Percentiles rank a stretch among this genome's conserved stretches.
Evolutionary conservation across 805 yeast species (phyloP).

Genomic region (Zygoascus tannicola): DNA sequence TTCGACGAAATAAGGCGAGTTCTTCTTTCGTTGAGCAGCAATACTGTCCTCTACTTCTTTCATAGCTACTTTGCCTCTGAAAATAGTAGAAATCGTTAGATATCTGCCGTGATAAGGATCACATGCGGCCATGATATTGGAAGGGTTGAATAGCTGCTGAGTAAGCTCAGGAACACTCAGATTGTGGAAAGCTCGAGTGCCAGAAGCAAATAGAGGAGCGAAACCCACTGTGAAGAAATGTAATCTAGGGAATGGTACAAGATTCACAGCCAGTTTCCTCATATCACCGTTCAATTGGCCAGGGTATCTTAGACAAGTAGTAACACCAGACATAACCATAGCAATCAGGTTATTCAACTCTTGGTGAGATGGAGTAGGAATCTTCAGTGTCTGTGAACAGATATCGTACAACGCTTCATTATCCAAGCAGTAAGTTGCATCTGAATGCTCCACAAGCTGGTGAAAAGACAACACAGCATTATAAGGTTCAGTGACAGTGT

Average conservation of each 20-base stretch:
- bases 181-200: constrained; percentile 76
- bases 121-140: constrained; percentile 93
- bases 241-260: constrained; percentile 93
- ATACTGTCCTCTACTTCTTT: constrained; percentile 94
- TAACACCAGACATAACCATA: constrained; percentile 91
- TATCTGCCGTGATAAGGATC: constrained; percentile 90
- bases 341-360: constrained; percentile 82
- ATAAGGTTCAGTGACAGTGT: constrained; percentile 92
- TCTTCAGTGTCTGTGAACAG: constrained; percentile 75
- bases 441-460: constrained; percentile 84
- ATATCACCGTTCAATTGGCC: constrained; percentile 92
- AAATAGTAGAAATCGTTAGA: constrained; percentile 88
- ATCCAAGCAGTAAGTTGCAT: constrained; percentile 92
- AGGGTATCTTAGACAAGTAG: constrained; percentile 90
- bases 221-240: constrained; percentile 95
- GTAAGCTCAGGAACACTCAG: constrained; percentile 87
- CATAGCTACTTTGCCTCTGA: constrained; percentile 87
- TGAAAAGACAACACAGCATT: constrained; percentile 89
- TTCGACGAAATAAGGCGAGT: constrained; percentile 77
- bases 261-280: constrained; percentile 86
- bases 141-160: constrained; percentile 88
- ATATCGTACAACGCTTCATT: constrained; percentile 90
- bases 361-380: constrained; percentile 66
- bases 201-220: constrained; percentile 81
- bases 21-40: constrained; percentile 76